phyloP scores from a whole-genome alignment of 164 flowering plant genomes.

The Annona cherimola region DNA sequence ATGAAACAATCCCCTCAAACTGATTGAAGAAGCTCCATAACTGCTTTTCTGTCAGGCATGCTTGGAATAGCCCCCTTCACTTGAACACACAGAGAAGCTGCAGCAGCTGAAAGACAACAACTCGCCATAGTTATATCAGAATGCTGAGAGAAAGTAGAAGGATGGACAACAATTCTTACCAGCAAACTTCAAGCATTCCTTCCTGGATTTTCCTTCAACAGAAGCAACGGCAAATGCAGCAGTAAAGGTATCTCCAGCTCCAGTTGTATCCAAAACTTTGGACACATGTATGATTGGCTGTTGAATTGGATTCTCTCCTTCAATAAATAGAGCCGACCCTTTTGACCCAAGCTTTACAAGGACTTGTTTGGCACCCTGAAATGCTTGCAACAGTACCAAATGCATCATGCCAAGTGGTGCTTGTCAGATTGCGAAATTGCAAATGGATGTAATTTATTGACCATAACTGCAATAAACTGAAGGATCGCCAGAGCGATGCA shows the following conservation, averaged over 20 bases:
- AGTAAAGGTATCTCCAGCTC: slow-evolving; percentile 97
- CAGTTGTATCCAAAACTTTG: slow-evolving; percentile 84
- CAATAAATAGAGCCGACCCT: slow-evolving; percentile 80
- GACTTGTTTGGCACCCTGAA: slow-evolving; percentile 86
- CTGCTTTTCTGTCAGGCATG: slow-evolving; percentile 89
- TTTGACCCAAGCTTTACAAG: slow-evolving; percentile 85
- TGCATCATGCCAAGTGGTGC: background rate
- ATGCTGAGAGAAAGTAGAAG: background rate
- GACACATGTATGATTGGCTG: slow-evolving; percentile 65
- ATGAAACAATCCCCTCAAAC: slow-evolving; percentile 17
- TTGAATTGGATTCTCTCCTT: slow-evolving; percentile 72
- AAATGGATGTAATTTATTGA: background rate
- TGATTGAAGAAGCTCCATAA: slow-evolving; percentile 61
- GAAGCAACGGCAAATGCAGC: slow-evolving; percentile 94
- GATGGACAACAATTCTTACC: slow-evolving; percentile 31
- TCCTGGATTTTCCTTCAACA: slow-evolving; percentile 75
- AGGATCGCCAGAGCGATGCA: too few relatives aligned
- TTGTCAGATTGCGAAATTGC: background rate
- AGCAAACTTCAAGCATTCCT: slow-evolving; percentile 80
- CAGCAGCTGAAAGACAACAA: slow-evolving; percentile 68
- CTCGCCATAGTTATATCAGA: background rate
- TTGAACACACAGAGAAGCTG: slow-evolving; percentile 97
- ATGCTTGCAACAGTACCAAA: background rate
- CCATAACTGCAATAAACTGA: background rate
- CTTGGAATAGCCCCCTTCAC: slow-evolving; percentile 98